These are phyloP conservation scores for Hydnomerulius pinastri DNA, from an alignment of 768 basidiomycete genomes.

Conservation along the genomic window DNA sequence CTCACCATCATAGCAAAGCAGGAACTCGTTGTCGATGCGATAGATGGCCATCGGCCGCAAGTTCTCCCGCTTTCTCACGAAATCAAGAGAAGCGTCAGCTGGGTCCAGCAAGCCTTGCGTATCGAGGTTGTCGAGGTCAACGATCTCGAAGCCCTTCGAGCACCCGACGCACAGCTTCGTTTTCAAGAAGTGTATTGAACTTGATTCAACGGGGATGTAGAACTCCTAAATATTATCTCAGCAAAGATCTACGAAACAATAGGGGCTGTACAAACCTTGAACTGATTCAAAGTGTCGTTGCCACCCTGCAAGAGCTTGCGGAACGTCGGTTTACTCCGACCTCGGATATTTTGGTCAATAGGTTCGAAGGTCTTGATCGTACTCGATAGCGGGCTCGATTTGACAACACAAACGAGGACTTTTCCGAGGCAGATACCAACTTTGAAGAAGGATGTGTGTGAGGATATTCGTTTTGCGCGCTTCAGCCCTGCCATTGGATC, in stretches of 20 bases:
- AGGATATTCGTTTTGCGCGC: constrained; percentile 92
- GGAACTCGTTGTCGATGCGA: constrained; percentile 93
- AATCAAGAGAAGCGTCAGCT: constrained; percentile 86
- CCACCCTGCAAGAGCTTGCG: constrained; percentile 91
- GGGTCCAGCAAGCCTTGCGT: constrained; percentile 96
- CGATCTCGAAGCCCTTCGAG: constrained; percentile 97
- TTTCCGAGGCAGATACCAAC: constrained; percentile 89
- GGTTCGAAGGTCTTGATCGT: constrained; percentile 98
- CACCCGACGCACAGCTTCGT: constrained; percentile 97
- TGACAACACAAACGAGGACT: constrained; percentile 95
- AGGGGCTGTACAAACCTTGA: constrained; percentile 60
- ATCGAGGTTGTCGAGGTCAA: constrained; percentile 95
- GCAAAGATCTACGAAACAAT: neutral
- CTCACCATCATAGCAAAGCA: constrained; percentile 96
- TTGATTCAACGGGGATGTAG: constrained; percentile 97
- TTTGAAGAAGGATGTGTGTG: constrained; percentile 98
- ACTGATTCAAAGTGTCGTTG: constrained; percentile 89
- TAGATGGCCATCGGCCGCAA: constrained; percentile 95
- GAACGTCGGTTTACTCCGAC: constrained; percentile 87
- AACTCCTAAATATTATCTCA: constrained; percentile 67
- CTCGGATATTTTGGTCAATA: constrained; percentile 83
- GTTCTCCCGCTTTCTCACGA: constrained; percentile 88
- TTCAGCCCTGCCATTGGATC: constrained; percentile 92
- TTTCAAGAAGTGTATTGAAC: constrained; percentile 95
- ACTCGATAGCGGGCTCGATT: constrained; percentile 90